Evolutionary conservation across 441 rosid genomes (phyloP), one percentile per base, ranked within the genome.

Genomic region (Populus hybrid): DNA sequence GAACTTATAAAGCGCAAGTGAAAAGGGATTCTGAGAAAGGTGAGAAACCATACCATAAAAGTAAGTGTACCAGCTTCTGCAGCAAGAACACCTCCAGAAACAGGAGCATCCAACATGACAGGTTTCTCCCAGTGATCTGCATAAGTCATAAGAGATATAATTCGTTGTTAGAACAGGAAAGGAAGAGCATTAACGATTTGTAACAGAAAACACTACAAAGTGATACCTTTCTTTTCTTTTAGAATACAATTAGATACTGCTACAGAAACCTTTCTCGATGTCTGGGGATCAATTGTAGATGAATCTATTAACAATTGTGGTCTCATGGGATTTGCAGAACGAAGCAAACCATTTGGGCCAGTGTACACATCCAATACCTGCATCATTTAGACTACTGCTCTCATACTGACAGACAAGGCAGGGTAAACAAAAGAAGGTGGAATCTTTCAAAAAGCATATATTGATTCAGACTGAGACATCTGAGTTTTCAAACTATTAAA

Each of bases 21-120:
- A 5, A 46, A 46, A 46, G 20, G 7, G 57, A 46, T 65, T 46
- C 28, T 70, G 34, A 46, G 61, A 61, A 73, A 80, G 76, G 18
- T 46, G 42, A 79, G 74, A 77, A 74, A 72, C 6, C 76, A 80
- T 86, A 92, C 97, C 95, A 94, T 93, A 87, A 94, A 94, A 73
- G 95, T 90, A 32, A 94, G 95, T 21, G 91, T 80, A 63, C 90
- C 92, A 63, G 91, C 87, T 84, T 93, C 97, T 50, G 97, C 99
- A 82, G 94, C 97, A 83, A 91, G 89, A 85, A 93, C 91, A 73
- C 98, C 98, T 79, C 97, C 97, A 68, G 98, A 94, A 57, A 94
- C 98, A 8, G 98, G 98, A 85, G 99, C 99, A 83, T 94, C 99
- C 87, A 93, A 85, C 95, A 95, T 95, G 74, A 86, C 81, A 68